Percentiles rank a stretch among this genome's conserved stretches.
These are phyloP conservation scores for Acacia acuminata DNA, from an alignment of 306 rosid species.

Conservation along the genomic window DNA sequence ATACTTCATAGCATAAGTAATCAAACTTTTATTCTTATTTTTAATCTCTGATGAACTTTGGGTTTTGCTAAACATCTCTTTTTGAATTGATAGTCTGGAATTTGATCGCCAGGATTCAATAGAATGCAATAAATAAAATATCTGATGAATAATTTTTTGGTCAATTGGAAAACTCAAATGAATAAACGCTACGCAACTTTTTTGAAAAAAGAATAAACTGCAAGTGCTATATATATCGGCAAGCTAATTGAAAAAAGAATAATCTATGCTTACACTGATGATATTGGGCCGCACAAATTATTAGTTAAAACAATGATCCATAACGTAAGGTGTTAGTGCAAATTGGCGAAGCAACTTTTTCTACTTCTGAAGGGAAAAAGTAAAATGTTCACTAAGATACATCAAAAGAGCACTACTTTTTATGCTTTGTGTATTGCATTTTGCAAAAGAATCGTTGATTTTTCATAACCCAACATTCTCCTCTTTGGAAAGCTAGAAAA, in stretches of 20 bases:
- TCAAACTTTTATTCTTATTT: not conserved
- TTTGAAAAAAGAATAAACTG: not conserved
- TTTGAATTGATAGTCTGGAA: not conserved
- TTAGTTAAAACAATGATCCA: constrained; percentile 61
- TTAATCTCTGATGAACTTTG: not conserved
- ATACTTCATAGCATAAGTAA: not conserved
- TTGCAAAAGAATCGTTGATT: constrained; percentile 63
- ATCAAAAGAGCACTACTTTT: constrained; percentile 74
- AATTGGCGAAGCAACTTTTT: constrained; percentile 68
- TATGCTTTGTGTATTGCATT: constrained; percentile 52
- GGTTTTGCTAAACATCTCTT: not conserved
- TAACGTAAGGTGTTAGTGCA: constrained; percentile 64
- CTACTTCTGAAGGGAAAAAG: constrained; percentile 52
- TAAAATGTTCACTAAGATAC: constrained; percentile 68
- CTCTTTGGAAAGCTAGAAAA: constrained; percentile 57
- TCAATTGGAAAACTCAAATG: not conserved
- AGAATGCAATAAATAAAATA: not conserved
- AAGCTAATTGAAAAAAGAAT: not conserved
- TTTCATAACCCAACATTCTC: constrained; percentile 68
- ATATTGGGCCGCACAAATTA: constrained; percentile 43
- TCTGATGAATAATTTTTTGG: not conserved
- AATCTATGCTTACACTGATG: not conserved
- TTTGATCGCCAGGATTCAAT: not conserved
- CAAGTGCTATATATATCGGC: not conserved
- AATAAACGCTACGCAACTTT: not conserved